Percentiles rank a stretch among this genome's conserved stretches.
Evolutionary conservation across 1,284 basidiomycete genomes (phyloP).

Genomic region (Irpex sp.): DNA sequence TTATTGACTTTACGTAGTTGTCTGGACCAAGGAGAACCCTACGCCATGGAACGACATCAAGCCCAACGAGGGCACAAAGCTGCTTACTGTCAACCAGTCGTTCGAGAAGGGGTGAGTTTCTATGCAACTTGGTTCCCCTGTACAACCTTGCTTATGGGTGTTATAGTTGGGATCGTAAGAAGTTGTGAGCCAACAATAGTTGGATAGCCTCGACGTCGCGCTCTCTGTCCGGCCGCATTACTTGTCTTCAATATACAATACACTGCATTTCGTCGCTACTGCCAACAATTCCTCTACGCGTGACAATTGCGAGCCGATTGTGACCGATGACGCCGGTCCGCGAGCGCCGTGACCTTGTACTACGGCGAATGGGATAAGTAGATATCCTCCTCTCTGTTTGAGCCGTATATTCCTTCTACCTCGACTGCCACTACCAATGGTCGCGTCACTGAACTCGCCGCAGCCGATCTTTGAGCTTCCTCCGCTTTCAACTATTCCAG

Average conservation of each 20-base stretch:
- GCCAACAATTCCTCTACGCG: not conserved
- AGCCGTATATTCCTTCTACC: slow-evolving; percentile 3
- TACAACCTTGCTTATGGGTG: slow-evolving; percentile 8
- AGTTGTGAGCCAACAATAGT: slow-evolving; percentile 41
- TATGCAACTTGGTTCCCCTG: slow-evolving; percentile 4
- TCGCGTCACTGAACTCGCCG: slow-evolving; percentile 36
- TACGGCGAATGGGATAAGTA: not conserved
- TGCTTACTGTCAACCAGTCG: slow-evolving; percentile 65
- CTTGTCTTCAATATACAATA: not conserved
- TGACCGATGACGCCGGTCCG: not conserved
- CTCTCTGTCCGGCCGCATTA: not conserved
- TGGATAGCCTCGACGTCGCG: not conserved
- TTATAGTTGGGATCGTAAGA: slow-evolving; percentile 67
- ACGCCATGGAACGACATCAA: slow-evolving; percentile 78
- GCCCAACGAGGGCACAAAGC: slow-evolving; percentile 67
- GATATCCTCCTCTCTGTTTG: not conserved
- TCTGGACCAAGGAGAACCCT: slow-evolving; percentile 80
- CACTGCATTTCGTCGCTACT: not conserved
- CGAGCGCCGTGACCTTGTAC: not conserved
- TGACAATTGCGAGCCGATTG: not conserved
- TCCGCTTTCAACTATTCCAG: slow-evolving; percentile 38
- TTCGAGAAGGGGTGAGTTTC: slow-evolving; percentile 62
- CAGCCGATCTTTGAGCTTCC: slow-evolving; percentile 40
- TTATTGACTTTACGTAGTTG: slow-evolving; percentile 40
- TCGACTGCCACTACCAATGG: slow-evolving; percentile 30